Conservation (phyloP, 768 basidiomycete genomes). For the Boletus speciosus region DNA sequence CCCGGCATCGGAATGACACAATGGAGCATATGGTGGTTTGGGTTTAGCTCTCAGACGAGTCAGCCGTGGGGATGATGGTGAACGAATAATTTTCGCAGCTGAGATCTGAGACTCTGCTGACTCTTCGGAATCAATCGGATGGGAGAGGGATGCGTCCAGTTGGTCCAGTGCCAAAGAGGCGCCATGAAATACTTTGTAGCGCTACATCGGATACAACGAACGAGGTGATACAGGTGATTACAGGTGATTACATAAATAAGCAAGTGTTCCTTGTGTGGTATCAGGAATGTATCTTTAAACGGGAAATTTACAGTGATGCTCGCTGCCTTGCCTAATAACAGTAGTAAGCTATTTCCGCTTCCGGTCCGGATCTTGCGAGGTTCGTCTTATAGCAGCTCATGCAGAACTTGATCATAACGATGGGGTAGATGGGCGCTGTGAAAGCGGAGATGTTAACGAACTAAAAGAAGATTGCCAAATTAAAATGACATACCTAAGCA, state of each 20-base stretch:
- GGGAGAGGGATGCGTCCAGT: not conserved
- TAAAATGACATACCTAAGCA: slow-evolving; percentile 59
- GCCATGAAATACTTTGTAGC: not conserved
- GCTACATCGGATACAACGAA: slow-evolving; percentile 14
- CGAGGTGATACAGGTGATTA: slow-evolving; percentile 13
- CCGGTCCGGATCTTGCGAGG: not conserved
- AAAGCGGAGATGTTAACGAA: slow-evolving; percentile 1
- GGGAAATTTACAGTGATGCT: not conserved
- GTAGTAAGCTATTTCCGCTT: not conserved
- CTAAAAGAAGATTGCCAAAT: not conserved
- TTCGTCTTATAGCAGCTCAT: slow-evolving; percentile 53
- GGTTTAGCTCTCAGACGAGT: not conserved
- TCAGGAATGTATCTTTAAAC: not conserved
- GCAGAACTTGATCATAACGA: slow-evolving; percentile 72
- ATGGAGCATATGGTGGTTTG: not conserved
- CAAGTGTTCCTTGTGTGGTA: slow-evolving; percentile 6
- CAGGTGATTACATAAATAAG: not conserved
- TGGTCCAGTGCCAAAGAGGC: not conserved
- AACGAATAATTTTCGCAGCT: not conserved
- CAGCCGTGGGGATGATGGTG: not conserved
- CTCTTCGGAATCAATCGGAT: not conserved
- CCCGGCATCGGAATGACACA: not conserved
- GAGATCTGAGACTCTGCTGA: no score
- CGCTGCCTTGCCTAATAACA: not conserved
- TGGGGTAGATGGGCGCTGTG: slow-evolving; percentile 73